Percentiles rank a stretch among this genome's conserved stretches.
phyloP scores from a whole-genome alignment of 2,329 filamentous ascomycete species.

The Colletotrichum tabaci region DNA sequence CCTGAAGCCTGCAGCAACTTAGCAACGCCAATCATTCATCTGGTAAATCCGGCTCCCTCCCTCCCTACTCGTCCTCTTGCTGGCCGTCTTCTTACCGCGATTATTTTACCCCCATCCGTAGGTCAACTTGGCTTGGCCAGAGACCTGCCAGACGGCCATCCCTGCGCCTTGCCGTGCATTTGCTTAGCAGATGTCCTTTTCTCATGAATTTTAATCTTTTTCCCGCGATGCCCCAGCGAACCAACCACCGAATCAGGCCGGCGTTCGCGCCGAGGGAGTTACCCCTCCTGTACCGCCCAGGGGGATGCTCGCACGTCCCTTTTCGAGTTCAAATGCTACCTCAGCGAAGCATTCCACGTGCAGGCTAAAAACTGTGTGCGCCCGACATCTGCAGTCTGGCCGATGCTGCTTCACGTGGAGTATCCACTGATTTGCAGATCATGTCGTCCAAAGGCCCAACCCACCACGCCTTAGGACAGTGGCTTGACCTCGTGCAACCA shows the following conservation, averaged over 20 bases:
- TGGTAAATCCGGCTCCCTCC: neutral
- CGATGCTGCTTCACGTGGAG: constrained; percentile 42
- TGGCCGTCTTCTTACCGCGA: constrained; percentile 26
- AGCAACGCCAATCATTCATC: constrained; percentile 21
- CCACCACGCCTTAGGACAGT: constrained; percentile 22
- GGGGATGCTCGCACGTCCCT: constrained; percentile 35
- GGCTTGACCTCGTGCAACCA: constrained; percentile 36
- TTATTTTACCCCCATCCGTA: constrained; percentile 2
- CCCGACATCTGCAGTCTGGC: constrained; percentile 35
- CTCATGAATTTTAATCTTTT: neutral
- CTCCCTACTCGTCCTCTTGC: constrained; percentile 21
- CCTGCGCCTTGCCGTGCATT: constrained; percentile 13
- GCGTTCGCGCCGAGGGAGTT: constrained; percentile 5
- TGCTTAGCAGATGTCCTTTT: neutral
- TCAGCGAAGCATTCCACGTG: constrained; percentile 35
- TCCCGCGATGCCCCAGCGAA: constrained; percentile 21
- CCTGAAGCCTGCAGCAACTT: constrained; percentile 39
- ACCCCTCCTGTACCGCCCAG: constrained; percentile 29
- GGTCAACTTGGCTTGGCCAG: constrained; percentile 13
- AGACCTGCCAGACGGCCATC: constrained; percentile 16
- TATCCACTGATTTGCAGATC: constrained; percentile 42
- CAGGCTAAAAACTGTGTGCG: constrained; percentile 42
- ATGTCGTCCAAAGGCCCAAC: constrained; percentile 31
- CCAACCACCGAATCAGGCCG: constrained; percentile 17
- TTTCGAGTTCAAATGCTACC: constrained; percentile 32